Evolutionary conservation across 331 rosid species (phyloP), one percentile per base, ranked within the genome.

Genomic region (Prunus yedoensis): DNA sequence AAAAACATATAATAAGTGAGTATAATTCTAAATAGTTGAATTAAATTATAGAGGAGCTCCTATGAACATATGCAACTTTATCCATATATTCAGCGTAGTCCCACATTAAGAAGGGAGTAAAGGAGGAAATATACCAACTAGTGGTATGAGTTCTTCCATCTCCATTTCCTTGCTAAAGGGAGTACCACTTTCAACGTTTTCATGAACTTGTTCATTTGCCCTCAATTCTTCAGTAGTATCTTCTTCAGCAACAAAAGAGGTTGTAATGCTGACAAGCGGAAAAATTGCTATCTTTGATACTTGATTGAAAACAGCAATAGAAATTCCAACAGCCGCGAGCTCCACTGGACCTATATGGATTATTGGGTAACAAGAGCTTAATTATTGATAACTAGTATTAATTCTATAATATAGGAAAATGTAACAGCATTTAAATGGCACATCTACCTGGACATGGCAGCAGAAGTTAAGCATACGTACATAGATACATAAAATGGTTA

Each of bases 291-390:
- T 76, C 68, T 77, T 71, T 62, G 81, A 83, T 66, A 68, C 84
- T 77, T 81, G 85, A 50, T 81, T 81, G 71, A 81, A 81, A 27
- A 81, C 32, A 58, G 81, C 81, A 49, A 81, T 81, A 3, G 85
- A 77, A 50, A 81, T 73, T 56, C 87, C 87, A 52, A 79, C 87
- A 51, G 87, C 83, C 25, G 81, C 87, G 41, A 83, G 87, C 81
- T 83, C 87, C 72, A 79, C 79, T 4, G 83, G 76, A 79, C 87
- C 87, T 83, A 62, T 13, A 27, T 62, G 13, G 25, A 38, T 18
- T 20, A 71, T n/a, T 62, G 63, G 65, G 10, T n/a, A 38, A 10
- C 4, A 65, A 65, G 51, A 38, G 70, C 70, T 65, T 38, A 17
- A 65, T 41, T 38, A 11, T 65, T n/a, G 51, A 18, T n/a, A 38